Percentiles rank a stretch among this genome's conserved stretches.
phyloP scores from a whole-genome alignment of 2,329 filamentous ascomycete genomes.

The Dothiorella sarmentorum region DNA sequence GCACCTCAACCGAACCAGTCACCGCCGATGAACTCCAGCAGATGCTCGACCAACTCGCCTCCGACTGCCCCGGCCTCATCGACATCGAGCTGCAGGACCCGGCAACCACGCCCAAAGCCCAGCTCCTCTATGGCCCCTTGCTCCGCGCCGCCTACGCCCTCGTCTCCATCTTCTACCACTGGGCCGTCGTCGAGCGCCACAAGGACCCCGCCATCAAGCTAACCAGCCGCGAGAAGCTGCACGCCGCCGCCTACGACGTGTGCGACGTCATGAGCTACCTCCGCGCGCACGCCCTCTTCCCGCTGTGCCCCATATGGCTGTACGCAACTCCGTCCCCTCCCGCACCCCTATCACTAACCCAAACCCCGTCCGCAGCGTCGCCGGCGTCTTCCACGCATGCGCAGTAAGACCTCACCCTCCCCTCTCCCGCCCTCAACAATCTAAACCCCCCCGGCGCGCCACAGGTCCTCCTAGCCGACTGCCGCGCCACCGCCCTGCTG shows the following conservation, averaged over 20 bases:
- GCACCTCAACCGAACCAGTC: neutral
- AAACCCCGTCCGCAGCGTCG: neutral
- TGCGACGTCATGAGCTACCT: constrained; percentile 10
- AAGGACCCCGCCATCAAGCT: neutral
- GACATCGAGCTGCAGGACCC: constrained; percentile 1
- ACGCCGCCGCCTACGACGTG: neutral
- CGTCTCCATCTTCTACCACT: neutral
- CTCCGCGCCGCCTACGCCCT: neutral
- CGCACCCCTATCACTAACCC: neutral
- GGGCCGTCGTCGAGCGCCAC: neutral
- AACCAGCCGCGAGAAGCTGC: neutral
- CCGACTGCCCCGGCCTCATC: neutral
- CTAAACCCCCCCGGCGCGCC: too few relatives aligned
- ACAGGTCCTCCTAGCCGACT: neutral
- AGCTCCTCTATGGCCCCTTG: neutral
- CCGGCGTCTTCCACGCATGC: neutral
- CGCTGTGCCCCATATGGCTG: neutral
- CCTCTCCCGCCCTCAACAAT: too few relatives aligned
- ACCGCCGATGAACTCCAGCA: neutral
- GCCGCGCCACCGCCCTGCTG: neutral
- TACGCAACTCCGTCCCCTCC: neutral
- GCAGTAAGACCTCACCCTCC: neutral
- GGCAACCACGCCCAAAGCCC: neutral
- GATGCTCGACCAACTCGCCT: neutral
- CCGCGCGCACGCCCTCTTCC: neutral